These are phyloP conservation scores for Tolypocladium amazonense DNA, from an alignment of 2,329 filamentous ascomycete species.

Conservation along the genomic window DNA sequence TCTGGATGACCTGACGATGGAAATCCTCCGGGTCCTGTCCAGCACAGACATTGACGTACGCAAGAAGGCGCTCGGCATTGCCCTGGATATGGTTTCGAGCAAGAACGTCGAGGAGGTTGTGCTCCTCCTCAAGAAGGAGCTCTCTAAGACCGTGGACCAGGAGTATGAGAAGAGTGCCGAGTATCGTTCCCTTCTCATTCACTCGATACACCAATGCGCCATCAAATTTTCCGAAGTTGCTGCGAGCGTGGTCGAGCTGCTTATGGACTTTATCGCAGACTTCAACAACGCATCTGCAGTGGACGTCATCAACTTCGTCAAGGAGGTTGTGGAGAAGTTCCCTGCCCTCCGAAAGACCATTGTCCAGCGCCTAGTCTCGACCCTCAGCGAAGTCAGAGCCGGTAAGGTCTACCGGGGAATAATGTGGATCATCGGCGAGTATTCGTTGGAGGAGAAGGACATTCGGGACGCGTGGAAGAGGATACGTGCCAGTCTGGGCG, in stretches of 20 bases:
- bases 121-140: constrained; percentile 90
- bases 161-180: constrained; percentile 98
- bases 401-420: constrained; percentile 96
- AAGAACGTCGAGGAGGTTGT: constrained; percentile 98
- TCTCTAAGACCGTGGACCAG: constrained; percentile 94
- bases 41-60: constrained; percentile 95
- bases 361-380: constrained; percentile 78
- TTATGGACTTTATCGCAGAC: constrained; percentile 99
- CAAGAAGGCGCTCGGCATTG: constrained; percentile 80
- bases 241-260: constrained; percentile 85
- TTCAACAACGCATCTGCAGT: constrained; percentile 96
- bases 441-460: constrained; percentile 85
- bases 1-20: constrained; percentile 91
- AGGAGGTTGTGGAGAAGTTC: constrained; percentile 98
- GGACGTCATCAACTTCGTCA: constrained; percentile 96
- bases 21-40: constrained; percentile 86
- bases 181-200: constrained; percentile 89
- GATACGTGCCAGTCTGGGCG: constrained; percentile 84
- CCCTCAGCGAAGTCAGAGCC: constrained; percentile 83
- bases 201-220: constrained; percentile 95
- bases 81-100: constrained; percentile 95
- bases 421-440: constrained; percentile 96
- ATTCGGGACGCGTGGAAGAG: constrained; percentile 96
- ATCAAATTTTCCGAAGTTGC: constrained; percentile 99
- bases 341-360: constrained; percentile 81